These are phyloP conservation scores for Papilionanthe hybrid DNA, from an alignment of 116 monocot genomes.

Conservation along the genomic window DNA sequence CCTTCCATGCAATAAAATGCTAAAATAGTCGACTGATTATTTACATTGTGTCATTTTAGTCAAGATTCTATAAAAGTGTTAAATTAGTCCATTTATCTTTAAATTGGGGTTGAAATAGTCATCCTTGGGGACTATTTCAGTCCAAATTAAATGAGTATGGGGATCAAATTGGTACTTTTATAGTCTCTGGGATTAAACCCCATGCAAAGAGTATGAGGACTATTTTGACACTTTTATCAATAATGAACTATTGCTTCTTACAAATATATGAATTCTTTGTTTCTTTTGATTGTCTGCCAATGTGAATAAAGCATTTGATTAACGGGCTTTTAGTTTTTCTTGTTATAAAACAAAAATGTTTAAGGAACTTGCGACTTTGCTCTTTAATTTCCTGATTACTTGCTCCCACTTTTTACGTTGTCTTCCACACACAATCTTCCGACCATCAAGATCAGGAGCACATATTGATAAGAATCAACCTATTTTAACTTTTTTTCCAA, in stretches of 20 bases:
- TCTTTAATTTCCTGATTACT: not conserved
- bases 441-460: not conserved
- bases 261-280: not conserved
- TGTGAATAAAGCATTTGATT: not conserved
- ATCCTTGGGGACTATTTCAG: no score
- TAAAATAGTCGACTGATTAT: not conserved
- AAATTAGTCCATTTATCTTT: no score
- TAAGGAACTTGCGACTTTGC: not conserved
- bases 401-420: not conserved
- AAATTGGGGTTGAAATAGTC: no score
- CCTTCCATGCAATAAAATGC: not conserved
- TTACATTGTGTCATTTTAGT: no score
- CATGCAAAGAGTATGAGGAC: no score
- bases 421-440: not conserved
- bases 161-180: no score
- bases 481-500: not conserved
- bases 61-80: no score
- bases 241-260: no score
- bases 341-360: not conserved
- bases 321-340: not conserved
- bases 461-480: not conserved
- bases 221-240: no score
- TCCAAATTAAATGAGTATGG: no score
- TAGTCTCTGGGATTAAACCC: no score
- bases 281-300: not conserved